Evolutionary conservation across 2,329 filamentous ascomycete genomes (phyloP), one percentile per base, ranked within the genome.

Genomic region (Cercospora zeae-maydis): DNA sequence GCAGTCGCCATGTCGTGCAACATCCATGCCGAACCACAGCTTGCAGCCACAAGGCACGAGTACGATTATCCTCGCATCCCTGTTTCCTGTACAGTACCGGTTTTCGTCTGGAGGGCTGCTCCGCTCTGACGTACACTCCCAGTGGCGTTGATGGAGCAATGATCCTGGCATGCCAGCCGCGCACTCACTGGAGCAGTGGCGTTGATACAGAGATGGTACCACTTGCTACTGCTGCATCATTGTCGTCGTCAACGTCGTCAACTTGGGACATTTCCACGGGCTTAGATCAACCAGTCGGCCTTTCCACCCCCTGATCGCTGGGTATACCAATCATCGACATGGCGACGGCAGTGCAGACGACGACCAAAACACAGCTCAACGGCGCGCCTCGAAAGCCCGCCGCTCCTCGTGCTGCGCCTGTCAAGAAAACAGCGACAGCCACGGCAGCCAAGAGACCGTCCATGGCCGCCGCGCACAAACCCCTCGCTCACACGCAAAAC

Each of bases 401-500:
- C 14, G 69, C 71, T 49, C 65, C 61, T 45, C 49, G 62, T 47
- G 66, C 66, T 45, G 66, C 66, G 54, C 68, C 21, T 58, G 67
- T 59, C 7, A 59, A 42, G 24, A 69, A 70, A 56, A 34, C 51
- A 13, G 27, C 59, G 30, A 31, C 59, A 14, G 34, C 47, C 13
- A 55, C 37, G 1, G 51, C 69, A 67, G 58, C 63, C 65, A 39
- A 59, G 34, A 34, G 34, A 39, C 33, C 65, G 16, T 57, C 68
- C 33, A 66, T 67, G 45, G 62, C 64, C 58, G 65, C 66, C 14
- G 64, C 66, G n/a, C 66, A 64, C 19, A 67, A 67, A 37, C 66
- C 68, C 36, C 71, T 71, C 11, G 55, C 64, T 31, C 72, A 72
- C 1, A 65, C 71, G 9, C 60, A 64, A 42, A 73, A 72, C 63